These are phyloP conservation scores for Emericellopsis cladophorae DNA, from an alignment of 2,329 filamentous ascomycete species.

Conservation along the genomic window DNA sequence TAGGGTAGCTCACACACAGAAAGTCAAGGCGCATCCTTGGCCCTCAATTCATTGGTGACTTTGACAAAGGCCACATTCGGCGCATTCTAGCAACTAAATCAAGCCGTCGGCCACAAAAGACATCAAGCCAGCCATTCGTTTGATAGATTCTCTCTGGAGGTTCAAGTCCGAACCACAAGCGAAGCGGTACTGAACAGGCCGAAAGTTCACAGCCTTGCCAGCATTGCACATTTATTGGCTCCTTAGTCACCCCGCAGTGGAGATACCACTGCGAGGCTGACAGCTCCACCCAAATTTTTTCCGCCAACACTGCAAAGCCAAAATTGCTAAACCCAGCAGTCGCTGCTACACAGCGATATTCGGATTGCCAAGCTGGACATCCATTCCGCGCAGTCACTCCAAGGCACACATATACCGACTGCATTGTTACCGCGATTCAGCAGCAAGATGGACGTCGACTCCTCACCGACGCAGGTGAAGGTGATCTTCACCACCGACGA, in stretches of 20 bases:
- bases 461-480: conserved; percentile 41
- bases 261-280: conserved; percentile 2
- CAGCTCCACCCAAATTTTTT: background rate
- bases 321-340: background rate
- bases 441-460: conserved; percentile 12
- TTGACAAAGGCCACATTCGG: no score
- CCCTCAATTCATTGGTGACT: no score
- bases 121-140: no score
- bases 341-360: background rate
- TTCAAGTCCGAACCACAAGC: no score
- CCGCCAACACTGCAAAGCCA: background rate
- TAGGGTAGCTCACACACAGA: no score
- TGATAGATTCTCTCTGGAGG: no score
- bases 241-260: conserved; percentile 2
- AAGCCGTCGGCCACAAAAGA: no score
- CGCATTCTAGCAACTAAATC: no score
- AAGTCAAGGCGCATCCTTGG: no score
- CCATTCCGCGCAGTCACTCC: no score
- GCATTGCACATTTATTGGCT: background rate
- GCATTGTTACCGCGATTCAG: no score
- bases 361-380: no score
- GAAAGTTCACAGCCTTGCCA: conserved; percentile 1
- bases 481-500: conserved; percentile 56
- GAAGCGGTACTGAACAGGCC: background rate
- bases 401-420: background rate